These are phyloP conservation scores for Thymus quinquecostatus DNA, from an alignment of 257 asterid genomes.

Conservation along the genomic window DNA sequence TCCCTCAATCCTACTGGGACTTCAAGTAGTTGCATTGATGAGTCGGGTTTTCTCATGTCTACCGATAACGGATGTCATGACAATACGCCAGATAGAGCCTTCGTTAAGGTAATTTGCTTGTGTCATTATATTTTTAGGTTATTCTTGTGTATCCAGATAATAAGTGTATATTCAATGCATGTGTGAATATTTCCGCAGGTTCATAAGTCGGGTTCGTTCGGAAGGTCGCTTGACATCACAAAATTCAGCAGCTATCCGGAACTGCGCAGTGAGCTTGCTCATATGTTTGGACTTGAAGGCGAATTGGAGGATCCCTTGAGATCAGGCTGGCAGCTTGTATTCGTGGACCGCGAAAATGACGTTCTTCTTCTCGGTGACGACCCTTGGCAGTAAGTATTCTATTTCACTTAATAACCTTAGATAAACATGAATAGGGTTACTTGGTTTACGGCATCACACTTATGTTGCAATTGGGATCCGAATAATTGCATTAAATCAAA, in stretches of 20 bases:
- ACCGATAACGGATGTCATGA: slow-evolving; percentile 46
- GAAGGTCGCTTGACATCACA: slow-evolving; percentile 75
- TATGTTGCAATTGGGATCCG: no score
- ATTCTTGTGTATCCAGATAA: no score
- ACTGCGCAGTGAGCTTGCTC: slow-evolving; percentile 75
- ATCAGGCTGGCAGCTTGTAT: slow-evolving; percentile 99
- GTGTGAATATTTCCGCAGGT: slow-evolving; percentile 44
- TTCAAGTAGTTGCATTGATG: slow-evolving; percentile 52
- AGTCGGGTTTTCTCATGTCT: slow-evolving; percentile 51
- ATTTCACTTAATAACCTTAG: neutral
- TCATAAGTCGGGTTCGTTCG: slow-evolving; percentile 69
- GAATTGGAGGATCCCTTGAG: slow-evolving; percentile 84
- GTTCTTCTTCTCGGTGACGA: slow-evolving; percentile 94
- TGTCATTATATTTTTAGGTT: neutral
- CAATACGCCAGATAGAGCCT: slow-evolving; percentile 54
- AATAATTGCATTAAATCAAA: no score
- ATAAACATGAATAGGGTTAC: no score
- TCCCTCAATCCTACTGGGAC: slow-evolving; percentile 45
- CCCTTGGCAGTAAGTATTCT: slow-evolving; percentile 75
- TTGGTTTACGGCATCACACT: no score
- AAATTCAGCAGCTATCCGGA: slow-evolving; percentile 82
- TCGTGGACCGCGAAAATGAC: slow-evolving; percentile 94
- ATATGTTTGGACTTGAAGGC: slow-evolving; percentile 84
- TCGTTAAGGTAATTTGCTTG: slow-evolving; percentile 56
- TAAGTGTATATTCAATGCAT: no score